Evolutionary conservation across 257 asterid genomes (phyloP).

Genomic region (Plectranthus barbatus): DNA sequence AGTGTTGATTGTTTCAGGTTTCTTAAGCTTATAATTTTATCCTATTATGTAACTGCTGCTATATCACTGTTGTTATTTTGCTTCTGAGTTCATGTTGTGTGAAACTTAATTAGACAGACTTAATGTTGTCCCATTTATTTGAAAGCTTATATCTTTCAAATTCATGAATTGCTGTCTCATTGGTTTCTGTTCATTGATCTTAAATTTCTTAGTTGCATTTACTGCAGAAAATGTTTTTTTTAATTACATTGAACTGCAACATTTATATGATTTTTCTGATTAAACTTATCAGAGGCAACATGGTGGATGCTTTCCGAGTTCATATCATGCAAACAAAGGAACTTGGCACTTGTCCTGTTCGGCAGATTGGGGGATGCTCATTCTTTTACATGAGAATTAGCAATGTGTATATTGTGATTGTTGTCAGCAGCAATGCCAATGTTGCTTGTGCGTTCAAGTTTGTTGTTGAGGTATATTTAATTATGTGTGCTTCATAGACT

Average conservation of each 20-base stretch:
- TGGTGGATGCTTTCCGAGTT: slow-evolving; percentile 98
- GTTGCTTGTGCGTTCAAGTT: slow-evolving; percentile 98
- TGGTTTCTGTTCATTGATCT: slow-evolving; percentile 1
- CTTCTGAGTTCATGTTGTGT: neutral
- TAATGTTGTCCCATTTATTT: neutral
- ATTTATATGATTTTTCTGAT: slow-evolving; percentile 12
- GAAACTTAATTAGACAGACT: too few relatives aligned
- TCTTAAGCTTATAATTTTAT: neutral
- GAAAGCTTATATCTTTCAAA: too few relatives aligned
- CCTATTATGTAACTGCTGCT: neutral
- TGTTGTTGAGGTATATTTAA: slow-evolving; percentile 83
- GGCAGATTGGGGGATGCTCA: slow-evolving; percentile 99
- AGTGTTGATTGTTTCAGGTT: neutral
- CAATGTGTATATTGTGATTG: slow-evolving; percentile 96
- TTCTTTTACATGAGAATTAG: slow-evolving; percentile 98
- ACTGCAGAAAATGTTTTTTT: neutral
- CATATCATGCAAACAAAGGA: slow-evolving; percentile 99
- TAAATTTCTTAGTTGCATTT: neutral
- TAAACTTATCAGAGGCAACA: slow-evolving; percentile 67
- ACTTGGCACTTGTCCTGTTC: slow-evolving; percentile 98
- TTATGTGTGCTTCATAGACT: slow-evolving; percentile 13
- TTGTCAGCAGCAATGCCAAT: slow-evolving; percentile 98
- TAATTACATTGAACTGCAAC: slow-evolving; percentile 1
- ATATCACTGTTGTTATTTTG: slow-evolving; percentile 7
- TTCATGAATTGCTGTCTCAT: neutral